Percentiles rank a stretch among this genome's conserved stretches.
Conservation (phyloP, 2,329 filamentous ascomycete species). For the Aspergillus melleus region DNA sequence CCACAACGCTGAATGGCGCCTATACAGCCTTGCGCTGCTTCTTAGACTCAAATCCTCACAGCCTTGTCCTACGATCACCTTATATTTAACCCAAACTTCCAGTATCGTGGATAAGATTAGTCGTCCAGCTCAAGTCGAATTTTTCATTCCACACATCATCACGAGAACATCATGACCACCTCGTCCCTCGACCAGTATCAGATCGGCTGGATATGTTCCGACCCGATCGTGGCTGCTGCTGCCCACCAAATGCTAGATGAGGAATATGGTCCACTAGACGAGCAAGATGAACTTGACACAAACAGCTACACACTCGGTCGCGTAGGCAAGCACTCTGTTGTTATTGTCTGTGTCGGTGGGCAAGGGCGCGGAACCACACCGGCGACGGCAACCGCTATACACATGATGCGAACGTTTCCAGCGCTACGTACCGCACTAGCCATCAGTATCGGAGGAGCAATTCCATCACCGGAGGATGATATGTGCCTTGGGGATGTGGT, state of each 20-base stretch:
- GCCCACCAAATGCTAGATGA: conserved; percentile 22
- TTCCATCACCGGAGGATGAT: conserved; percentile 23
- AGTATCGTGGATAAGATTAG: no score
- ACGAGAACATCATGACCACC: no score
- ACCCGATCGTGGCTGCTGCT: conserved; percentile 18
- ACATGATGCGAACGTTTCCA: conserved; percentile 21
- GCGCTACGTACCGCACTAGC: conserved; percentile 21
- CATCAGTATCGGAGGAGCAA: conserved; percentile 28
- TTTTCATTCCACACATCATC: no score
- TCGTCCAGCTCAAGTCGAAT: no score
- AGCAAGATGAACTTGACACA: conserved; percentile 16
- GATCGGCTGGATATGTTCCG: conserved; percentile 21
- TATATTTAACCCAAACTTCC: no score
- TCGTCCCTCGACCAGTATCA: conserved; percentile 7
- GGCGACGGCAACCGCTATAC: conserved; percentile 16
- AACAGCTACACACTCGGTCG: conserved; percentile 23
- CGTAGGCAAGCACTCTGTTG: conserved; percentile 21
- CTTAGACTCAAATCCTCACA: no score
- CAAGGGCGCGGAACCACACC: conserved; percentile 14
- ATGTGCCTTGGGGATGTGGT: conserved; percentile 34
- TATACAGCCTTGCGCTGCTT: no score
- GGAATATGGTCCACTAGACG: conserved; percentile 13
- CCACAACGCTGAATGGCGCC: no score
- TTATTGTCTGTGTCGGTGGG: conserved; percentile 21
- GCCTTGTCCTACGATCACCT: no score